Conservation (phyloP, 148 eudicot species). For the Talinum fruticosum region DNA sequence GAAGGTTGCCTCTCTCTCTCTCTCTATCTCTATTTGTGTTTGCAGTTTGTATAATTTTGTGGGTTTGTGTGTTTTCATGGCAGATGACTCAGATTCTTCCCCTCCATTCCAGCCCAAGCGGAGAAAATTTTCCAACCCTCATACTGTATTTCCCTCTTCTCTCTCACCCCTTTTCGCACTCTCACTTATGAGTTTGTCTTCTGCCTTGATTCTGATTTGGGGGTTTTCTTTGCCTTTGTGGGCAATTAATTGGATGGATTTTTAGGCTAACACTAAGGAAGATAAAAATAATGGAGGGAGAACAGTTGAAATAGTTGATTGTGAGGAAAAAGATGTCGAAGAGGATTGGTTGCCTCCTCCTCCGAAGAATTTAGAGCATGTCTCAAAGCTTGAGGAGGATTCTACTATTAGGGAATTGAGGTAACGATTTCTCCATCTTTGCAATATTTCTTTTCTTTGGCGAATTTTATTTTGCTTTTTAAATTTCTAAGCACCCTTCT, state of each 20-base stretch:
- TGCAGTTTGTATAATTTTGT: not conserved
- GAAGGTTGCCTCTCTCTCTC: slow-evolving; percentile 44
- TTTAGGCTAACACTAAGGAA: slow-evolving; percentile 17
- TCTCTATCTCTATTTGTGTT: not conserved
- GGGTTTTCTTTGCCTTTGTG: not conserved
- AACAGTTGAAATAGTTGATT: slow-evolving; percentile 31
- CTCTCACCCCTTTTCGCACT: not conserved
- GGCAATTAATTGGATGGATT: slow-evolving; percentile 4
- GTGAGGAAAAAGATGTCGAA: slow-evolving; percentile 50
- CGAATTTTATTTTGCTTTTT: not conserved
- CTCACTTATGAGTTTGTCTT: not conserved
- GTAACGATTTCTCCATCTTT: slow-evolving; percentile 22
- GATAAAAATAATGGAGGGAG: slow-evolving; percentile 14
- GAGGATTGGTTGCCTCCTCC: slow-evolving; percentile 78
- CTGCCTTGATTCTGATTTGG: not conserved
- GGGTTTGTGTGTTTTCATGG: not conserved
- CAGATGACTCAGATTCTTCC: slow-evolving; percentile 61
- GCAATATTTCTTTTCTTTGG: not conserved
- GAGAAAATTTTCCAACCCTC: slow-evolving; percentile 38
- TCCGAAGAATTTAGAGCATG: slow-evolving; percentile 38
- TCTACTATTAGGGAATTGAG: slow-evolving; percentile 64
- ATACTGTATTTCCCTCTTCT: slow-evolving; percentile 16
- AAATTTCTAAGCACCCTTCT: not conserved
- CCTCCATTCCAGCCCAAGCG: slow-evolving; percentile 38
- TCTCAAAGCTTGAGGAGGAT: slow-evolving; percentile 42